phyloP scores from a whole-genome alignment of 306 rosid species.

The Cercis canadensis region DNA sequence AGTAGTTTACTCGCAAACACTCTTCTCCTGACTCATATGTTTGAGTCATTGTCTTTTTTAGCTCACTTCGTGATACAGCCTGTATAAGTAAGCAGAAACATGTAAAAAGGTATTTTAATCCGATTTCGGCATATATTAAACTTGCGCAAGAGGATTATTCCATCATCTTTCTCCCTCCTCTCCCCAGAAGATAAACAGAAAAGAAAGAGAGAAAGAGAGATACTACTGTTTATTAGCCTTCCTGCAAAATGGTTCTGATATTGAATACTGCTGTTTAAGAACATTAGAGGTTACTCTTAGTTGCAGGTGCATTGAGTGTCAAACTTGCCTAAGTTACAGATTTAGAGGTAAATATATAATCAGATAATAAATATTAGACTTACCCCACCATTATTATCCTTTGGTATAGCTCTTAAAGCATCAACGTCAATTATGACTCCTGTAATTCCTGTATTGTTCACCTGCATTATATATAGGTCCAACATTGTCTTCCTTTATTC shows the following conservation, averaged over 20 bases:
- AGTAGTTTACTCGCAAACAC: conserved; percentile 21
- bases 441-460: conserved; percentile 58
- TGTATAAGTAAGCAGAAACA: conserved; percentile 18
- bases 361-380: background rate
- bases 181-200: too few relatives aligned
- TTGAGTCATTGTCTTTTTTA: conserved; percentile 16
- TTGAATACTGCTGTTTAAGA: background rate
- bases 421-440: conserved; percentile 36
- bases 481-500: background rate
- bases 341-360: too few relatives aligned
- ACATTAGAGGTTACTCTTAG: background rate
- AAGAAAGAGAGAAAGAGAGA: too few relatives aligned
- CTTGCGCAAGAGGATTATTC: background rate
- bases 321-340: background rate
- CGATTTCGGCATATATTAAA: background rate
- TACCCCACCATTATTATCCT: background rate
- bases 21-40: conserved; percentile 30
- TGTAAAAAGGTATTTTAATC: background rate
- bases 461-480: conserved; percentile 23
- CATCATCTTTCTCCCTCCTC: too few relatives aligned
- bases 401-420: background rate
- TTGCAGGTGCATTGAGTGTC: background rate
- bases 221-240: too few relatives aligned
- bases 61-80: conserved; percentile 34
- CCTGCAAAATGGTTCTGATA: too few relatives aligned